A percentile compares a stretch with the other conserved stretches of the same genome.
These are phyloP conservation scores for Tephrocybe sp. DNA, from an alignment of 768 basidiomycete species.

Conservation along the genomic window DNA sequence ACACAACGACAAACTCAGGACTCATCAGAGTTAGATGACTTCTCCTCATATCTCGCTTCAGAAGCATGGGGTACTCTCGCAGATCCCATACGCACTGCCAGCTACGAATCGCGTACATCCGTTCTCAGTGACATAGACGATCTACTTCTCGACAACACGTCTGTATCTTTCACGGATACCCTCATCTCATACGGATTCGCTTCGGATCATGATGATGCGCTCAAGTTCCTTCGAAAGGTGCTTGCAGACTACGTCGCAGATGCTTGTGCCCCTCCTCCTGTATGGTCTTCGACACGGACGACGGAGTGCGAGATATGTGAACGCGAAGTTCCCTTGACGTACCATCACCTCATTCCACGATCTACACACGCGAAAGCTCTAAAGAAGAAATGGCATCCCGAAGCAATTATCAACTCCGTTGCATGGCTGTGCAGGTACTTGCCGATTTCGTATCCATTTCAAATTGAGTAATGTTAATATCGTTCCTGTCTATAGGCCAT, in stretches of 20 bases:
- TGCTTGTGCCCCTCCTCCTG: slow-evolving; percentile 47
- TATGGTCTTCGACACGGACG: slow-evolving; percentile 53
- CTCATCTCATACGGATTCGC: slow-evolving; percentile 49
- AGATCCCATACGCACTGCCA: slow-evolving; percentile 28
- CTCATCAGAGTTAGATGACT: slow-evolving; percentile 47
- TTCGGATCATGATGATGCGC: slow-evolving; percentile 39
- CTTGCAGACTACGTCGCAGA: slow-evolving; percentile 43
- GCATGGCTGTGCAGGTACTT: slow-evolving; percentile 57
- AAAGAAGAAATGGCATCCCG: slow-evolving; percentile 58
- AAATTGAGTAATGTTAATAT: neutral
- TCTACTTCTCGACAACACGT: slow-evolving; percentile 37
- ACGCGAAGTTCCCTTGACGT: slow-evolving; percentile 56
- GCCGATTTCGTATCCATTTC: neutral
- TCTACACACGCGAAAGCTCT: slow-evolving; percentile 52
- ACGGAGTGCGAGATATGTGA: slow-evolving; percentile 60
- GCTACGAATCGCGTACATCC: slow-evolving; percentile 34
- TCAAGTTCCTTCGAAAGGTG: slow-evolving; percentile 38
- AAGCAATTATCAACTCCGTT: slow-evolving; percentile 52
- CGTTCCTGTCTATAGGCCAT: slow-evolving; percentile 35
- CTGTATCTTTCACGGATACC: slow-evolving; percentile 47
- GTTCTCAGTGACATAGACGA: slow-evolving; percentile 34
- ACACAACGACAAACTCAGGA: slow-evolving; percentile 16
- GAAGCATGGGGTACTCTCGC: slow-evolving; percentile 52
- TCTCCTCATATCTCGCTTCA: slow-evolving; percentile 48
- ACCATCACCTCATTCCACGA: slow-evolving; percentile 61